Evolutionary conservation across 768 basidiomycete genomes (phyloP), one percentile per base, ranked within the genome.

Genomic region (Coprinopsis cinerea): DNA sequence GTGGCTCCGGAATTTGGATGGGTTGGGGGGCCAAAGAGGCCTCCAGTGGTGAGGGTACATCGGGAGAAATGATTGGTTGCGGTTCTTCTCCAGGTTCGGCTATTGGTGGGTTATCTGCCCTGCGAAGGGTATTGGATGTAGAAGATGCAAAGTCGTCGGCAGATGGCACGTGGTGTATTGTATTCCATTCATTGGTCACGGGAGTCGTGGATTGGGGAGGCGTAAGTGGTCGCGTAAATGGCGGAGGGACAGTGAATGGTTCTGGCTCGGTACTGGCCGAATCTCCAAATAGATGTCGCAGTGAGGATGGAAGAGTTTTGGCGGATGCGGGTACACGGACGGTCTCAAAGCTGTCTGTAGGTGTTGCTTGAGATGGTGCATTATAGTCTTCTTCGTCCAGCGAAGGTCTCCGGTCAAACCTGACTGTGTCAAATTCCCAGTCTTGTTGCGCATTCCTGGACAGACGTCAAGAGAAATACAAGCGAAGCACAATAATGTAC

Each of bases 401-500:
- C 1, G 27, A 26, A 48, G 48, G 30, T 36, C 53, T 48, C 41
- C 64, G 68, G 20, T 73, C 75, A 40, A 35, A 24, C 13, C 79
- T 73, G 27, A 88, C 66, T 0, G 86, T 86, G 49, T 89, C 88
- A 57, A 89, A 91, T 59, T 88, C 83, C 88, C 88, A 88, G 47
- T 72, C 73, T n/a, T n/a, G 62, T 60, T 66, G 45, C 68, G 68
- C 20, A 72, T 6, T 30, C 28, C 2, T 27, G 25, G 35, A 25
- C 36, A 24, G 37, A 40, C 37, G 4, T 20, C 20, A 39, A 23
- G 3, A 20, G 22, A 5, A 47, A 23, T 47, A n/a, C 7, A 15
- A 40, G 24, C 24, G 30, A 30, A 42, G 44, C 17, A 17, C 44
- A 41, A 64, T 70, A 54, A 54, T 34, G n/a, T n/a, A 9, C 30